phyloP scores from a whole-genome alignment of 225 moss, liverwort and hornwort species.

The Bryum argenteum region DNA sequence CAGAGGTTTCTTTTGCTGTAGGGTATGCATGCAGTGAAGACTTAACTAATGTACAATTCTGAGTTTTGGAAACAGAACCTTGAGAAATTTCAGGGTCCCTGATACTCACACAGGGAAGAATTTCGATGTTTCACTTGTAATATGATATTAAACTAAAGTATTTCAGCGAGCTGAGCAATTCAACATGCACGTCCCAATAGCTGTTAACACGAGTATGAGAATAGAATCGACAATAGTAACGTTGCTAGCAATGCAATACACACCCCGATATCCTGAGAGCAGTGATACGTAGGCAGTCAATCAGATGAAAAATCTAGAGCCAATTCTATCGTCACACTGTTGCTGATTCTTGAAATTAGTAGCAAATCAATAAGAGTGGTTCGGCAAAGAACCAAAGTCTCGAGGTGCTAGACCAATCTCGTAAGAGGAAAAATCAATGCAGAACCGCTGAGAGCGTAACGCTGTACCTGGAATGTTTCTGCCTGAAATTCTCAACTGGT shows the following conservation, averaged over 20 bases:
- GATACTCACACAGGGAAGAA: background rate
- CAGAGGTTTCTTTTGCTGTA: background rate
- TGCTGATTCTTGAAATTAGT: background rate
- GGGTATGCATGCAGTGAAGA: background rate
- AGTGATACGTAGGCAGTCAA: background rate
- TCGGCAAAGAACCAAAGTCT: background rate
- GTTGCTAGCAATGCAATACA: background rate
- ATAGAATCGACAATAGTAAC: background rate
- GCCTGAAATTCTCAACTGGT: slow-evolving; percentile 22
- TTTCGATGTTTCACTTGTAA: background rate
- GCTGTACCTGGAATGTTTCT: slow-evolving; percentile 39
- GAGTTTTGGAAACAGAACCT: background rate
- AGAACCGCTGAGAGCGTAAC: slow-evolving; percentile 2
- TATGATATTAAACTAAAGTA: too few species aligned
- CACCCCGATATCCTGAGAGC: background rate
- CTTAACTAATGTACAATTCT: background rate
- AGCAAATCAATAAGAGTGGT: background rate
- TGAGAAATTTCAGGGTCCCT: background rate
- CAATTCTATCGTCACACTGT: background rate
- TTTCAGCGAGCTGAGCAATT: too few species aligned
- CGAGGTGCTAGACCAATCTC: background rate
- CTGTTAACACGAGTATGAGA: background rate
- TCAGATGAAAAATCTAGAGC: background rate
- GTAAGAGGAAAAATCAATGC: slow-evolving; percentile 6
- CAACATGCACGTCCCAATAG: background rate